phyloP scores from a whole-genome alignment of 192 early-diverging fungal species.

The Rhizoclosmatium sp. region DNA sequence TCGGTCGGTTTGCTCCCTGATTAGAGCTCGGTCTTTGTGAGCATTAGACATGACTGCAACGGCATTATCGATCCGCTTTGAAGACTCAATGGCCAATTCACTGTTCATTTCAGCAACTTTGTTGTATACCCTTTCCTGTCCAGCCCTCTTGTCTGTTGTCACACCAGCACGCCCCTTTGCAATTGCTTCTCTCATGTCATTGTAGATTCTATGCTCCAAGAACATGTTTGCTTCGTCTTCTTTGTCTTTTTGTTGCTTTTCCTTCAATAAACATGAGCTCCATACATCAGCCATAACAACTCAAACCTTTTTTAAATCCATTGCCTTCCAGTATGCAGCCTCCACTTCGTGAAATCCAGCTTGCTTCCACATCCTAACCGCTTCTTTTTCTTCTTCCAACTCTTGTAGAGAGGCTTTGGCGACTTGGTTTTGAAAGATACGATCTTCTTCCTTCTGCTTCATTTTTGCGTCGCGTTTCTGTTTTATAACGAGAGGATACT shows the following conservation, averaged over 20 bases:
- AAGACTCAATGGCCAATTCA: neutral
- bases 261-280: neutral
- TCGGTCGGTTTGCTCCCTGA: neutral
- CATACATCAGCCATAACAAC: neutral
- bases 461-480: constrained; percentile 5
- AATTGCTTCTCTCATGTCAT: neutral
- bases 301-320: constrained; percentile 21
- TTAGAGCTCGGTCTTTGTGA: neutral
- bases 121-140: neutral
- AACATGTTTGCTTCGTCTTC: neutral
- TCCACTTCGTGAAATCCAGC: constrained; percentile 18
- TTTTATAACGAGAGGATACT: constrained; percentile 18
- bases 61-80: neutral
- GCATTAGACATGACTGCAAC: constrained; percentile 18
- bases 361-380: neutral
- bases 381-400: constrained; percentile 7
- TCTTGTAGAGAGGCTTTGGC: neutral
- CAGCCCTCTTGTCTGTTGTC: neutral
- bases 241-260: constrained; percentile 1
- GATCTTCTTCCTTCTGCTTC: constrained; percentile 17
- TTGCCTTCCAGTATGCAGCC: constrained; percentile 2
- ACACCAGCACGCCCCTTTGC: neutral
- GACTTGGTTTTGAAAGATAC: neutral
- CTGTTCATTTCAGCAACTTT: neutral
- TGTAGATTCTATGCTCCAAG: constrained; percentile 24